Evolutionary conservation across 768 basidiomycete genomes (phyloP).

Genomic region (Tephrocybe sp.): DNA sequence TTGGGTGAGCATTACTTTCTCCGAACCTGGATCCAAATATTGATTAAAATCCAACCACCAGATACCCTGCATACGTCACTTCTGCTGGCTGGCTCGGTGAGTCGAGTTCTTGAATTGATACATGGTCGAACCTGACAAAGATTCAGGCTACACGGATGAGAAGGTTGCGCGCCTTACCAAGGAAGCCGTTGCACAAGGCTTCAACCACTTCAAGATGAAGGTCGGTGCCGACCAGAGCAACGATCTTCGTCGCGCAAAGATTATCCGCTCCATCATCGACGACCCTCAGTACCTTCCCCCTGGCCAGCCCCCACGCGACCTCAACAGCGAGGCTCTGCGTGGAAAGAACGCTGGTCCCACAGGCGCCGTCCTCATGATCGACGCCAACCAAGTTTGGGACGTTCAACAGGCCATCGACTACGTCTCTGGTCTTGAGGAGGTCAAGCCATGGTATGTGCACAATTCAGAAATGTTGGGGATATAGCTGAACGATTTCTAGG

Average conservation of each 20-base stretch:
- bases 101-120: slow-evolving; percentile 8
- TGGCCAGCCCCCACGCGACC: slow-evolving; percentile 54
- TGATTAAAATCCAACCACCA: slow-evolving; percentile 28
- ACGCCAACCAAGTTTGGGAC: slow-evolving; percentile 97
- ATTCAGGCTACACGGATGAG: slow-evolving; percentile 84
- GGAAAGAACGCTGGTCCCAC: slow-evolving; percentile 96
- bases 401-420: slow-evolving; percentile 92
- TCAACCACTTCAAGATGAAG: slow-evolving; percentile 99
- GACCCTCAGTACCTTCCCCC: slow-evolving; percentile 80
- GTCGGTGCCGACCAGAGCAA: slow-evolving; percentile 82
- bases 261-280: slow-evolving; percentile 95
- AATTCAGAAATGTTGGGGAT: background rate
- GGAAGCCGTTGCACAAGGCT: slow-evolving; percentile 81
- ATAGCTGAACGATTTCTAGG: slow-evolving; percentile 32
- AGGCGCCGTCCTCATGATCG: slow-evolving; percentile 94
- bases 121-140: background rate
- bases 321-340: slow-evolving; percentile 55
- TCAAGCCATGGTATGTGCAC: slow-evolving; percentile 77
- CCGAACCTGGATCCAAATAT: background rate
- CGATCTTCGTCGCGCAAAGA: slow-evolving; percentile 82
- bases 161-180: slow-evolving; percentile 85
- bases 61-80: slow-evolving; percentile 93
- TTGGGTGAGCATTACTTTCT: slow-evolving; percentile 45
- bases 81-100: slow-evolving; percentile 88
- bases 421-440: slow-evolving; percentile 70